Evolutionary conservation across 352 stramenopile species (phyloP).

Genomic region (Saprolegnia parasitica): DNA sequence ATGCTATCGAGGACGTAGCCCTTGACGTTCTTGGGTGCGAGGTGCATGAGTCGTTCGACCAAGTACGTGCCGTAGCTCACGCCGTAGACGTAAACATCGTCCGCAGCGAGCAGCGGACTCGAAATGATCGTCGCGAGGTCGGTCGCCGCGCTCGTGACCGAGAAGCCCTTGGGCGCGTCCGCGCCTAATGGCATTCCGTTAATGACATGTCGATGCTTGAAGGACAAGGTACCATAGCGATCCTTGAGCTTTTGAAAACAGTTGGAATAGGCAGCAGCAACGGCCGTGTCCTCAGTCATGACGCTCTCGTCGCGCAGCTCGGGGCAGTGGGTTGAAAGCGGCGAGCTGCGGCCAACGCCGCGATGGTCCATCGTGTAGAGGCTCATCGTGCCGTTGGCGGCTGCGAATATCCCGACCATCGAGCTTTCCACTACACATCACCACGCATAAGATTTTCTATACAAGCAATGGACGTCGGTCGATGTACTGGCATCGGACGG

Average conservation of each 20-base stretch:
- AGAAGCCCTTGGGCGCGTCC: conserved; percentile 28
- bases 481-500: conserved; percentile 11
- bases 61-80: conserved; percentile 36
- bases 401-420: conserved; percentile 2
- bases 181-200: too few relatives aligned
- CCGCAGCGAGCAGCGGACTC: conserved; percentile 2
- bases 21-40: conserved; percentile 30
- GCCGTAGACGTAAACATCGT: conserved; percentile 32
- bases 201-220: too few relatives aligned
- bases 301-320: not conserved
- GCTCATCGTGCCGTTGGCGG: conserved; percentile 32
- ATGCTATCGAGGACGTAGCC: conserved; percentile 34
- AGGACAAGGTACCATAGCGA: not conserved
- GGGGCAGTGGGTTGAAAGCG: not conserved
- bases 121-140: not conserved
- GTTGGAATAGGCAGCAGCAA: not conserved
- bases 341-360: not conserved
- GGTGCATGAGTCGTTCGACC: conserved; percentile 31
- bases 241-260: not conserved
- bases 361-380: conserved; percentile 49
- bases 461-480: not conserved
- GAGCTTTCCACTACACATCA: conserved; percentile 24
- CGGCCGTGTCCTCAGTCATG: not conserved
- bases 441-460: not conserved
- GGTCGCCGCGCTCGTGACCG: conserved; percentile 40